Evolutionary conservation across 2,329 filamentous ascomycete species (phyloP).

Genomic region (Graphilbum fragrans): DNA sequence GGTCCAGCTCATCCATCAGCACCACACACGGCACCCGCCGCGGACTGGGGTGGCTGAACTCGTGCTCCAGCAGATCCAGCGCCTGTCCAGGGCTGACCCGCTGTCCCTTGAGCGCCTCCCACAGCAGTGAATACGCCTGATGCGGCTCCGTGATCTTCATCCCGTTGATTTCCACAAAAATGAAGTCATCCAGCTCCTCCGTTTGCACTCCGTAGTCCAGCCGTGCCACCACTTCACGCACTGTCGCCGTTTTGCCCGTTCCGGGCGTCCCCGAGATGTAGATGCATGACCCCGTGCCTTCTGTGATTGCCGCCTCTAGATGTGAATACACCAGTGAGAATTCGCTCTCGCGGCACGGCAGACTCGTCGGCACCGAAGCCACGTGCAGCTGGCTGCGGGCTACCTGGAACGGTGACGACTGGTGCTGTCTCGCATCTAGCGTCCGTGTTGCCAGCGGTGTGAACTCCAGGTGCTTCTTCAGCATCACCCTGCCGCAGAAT

Average conservation of each 20-base stretch:
- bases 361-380: constrained; percentile 75
- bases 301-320: constrained; percentile 84
- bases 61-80: constrained; percentile 77
- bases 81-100: constrained; percentile 87
- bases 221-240: constrained; percentile 83
- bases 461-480: constrained; percentile 88
- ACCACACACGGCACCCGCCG: constrained; percentile 90
- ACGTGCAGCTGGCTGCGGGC: constrained; percentile 85
- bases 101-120: constrained; percentile 91
- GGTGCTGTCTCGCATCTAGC: constrained; percentile 59
- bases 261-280: constrained; percentile 99
- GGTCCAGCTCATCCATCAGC: constrained; percentile 95
- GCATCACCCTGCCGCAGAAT: constrained; percentile 50
- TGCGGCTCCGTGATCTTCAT: constrained; percentile 99
- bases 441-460: constrained; percentile 86
- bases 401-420: constrained; percentile 81
- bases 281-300: constrained; percentile 89
- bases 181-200: constrained; percentile 95
- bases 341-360: constrained; percentile 86
- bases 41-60: constrained; percentile 86
- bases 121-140: constrained; percentile 87
- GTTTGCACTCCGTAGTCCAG: constrained; percentile 77
- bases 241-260: constrained; percentile 94
- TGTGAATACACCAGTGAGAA: constrained; percentile 89
- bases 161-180: constrained; percentile 98